Conservation (phyloP, 495 filamentous ascomycete species). For the Amorphotheca resinae region DNA sequence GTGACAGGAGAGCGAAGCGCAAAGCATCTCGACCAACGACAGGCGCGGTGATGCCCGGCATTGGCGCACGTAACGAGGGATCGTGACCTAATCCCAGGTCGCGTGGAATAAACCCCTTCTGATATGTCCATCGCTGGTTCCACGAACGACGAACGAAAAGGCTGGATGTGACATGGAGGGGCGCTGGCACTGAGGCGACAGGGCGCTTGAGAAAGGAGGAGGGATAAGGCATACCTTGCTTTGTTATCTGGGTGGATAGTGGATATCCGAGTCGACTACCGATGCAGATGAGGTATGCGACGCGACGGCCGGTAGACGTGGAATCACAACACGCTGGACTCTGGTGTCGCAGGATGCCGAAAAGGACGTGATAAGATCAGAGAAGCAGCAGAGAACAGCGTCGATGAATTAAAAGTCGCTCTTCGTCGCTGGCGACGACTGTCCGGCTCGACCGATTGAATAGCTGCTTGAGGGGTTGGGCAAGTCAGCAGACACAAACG, state of each 20-base stretch:
- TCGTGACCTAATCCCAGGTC: constrained; percentile 14
- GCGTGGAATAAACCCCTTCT: constrained; percentile 11
- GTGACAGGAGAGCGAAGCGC: constrained; percentile 16
- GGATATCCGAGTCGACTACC: background rate
- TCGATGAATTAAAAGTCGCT: too few species aligned
- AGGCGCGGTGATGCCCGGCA: constrained; percentile 14
- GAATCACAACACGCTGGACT: constrained; percentile 1
- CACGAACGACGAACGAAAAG: too few species aligned
- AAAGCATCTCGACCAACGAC: constrained; percentile 9
- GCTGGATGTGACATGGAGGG: constrained; percentile 10
- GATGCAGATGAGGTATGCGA: constrained; percentile 14
- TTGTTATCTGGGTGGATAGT: constrained; percentile 3
- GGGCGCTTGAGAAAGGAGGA: constrained; percentile 4
- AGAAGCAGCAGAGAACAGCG: too few species aligned
- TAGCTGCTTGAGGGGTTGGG: background rate
- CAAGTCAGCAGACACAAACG: constrained; percentile 1
- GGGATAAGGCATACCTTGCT: constrained; percentile 9
- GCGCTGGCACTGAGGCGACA: background rate
- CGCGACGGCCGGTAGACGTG: constrained; percentile 12
- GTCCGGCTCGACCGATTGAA: too few species aligned
- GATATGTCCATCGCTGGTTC: constrained; percentile 9
- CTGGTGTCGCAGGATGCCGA: too few species aligned
- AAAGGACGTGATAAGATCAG: too few species aligned
- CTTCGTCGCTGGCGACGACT: too few species aligned
- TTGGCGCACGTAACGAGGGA: constrained; percentile 15